Base-by-base conservation (phyloP, 202 grass and related monocot species). In the Zoysia matrella region DNA sequence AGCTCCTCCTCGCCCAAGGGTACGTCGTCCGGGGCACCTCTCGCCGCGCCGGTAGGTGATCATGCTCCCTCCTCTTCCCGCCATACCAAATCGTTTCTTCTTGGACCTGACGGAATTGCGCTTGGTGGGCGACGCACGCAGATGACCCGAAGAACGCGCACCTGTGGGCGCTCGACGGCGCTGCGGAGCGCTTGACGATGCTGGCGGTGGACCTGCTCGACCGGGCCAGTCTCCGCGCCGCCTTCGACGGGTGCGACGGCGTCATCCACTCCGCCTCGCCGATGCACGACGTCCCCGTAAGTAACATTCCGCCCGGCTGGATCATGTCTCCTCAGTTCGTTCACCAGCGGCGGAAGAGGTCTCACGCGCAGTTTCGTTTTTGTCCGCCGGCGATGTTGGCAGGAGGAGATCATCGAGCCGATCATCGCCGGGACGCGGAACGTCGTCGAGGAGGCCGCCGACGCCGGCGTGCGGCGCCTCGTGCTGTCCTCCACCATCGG, bases 211-310 rank as follows among this genome's bases (percentile, higher is more conserved):
- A 98, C 74, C 87, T 98, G 43, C 86, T 98, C 66, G 88, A 98
- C 80, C 65, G 68, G n/a, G 86, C 48, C 45, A 92, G 88, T 70
- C 90, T 97, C 74, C 85, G 79, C 55, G 72, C 83, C 47, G 92
- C 95, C n/a, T 92, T 98, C 78, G 14, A 40, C 8, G 88, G 95
- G 47, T 97, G 95, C 84, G 45, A 86, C 79, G 95, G 95, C 82
- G 95, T 94, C 80, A 94, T 97, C 88, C 92, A 94, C 86, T 89
- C 88, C 55, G 95, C 95, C 13, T 94, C 80, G 16, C 95, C 92
- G 43, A 84, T 97, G 86, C 91, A 91, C 53, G 88, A 97, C 74
- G 86, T 73, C 3, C 95, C 92, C 15, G 95, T 98, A 75, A 75
- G 81, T 46, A 3, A 7, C 8, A 10, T 40, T 16, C n/a, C n/a